A percentile compares a stretch with the other conserved stretches of the same genome.
Conservation (phyloP, 805 yeast species). For the Metschnikowia similis region DNA sequence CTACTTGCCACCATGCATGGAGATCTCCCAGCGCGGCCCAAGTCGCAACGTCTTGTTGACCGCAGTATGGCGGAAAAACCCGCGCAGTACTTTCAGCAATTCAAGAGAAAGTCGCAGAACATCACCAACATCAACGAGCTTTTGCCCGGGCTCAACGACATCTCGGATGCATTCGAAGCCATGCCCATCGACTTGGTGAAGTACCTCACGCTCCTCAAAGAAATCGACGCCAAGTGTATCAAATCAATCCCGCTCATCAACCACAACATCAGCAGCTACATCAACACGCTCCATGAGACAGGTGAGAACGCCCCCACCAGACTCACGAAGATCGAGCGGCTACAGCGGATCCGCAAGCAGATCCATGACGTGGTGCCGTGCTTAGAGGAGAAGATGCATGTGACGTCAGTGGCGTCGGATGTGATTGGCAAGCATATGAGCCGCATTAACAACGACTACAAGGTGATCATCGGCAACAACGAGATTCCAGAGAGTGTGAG, state of each 20-base stretch:
- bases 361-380: constrained; percentile 80
- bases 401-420: constrained; percentile 86
- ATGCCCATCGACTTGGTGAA: constrained; percentile 78
- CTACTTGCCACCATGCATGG: constrained; percentile 11
- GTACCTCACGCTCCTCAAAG: constrained; percentile 83
- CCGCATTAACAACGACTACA: constrained; percentile 77
- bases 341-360: constrained; percentile 40
- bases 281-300: constrained; percentile 20
- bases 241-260: constrained; percentile 66
- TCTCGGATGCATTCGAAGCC: constrained; percentile 87
- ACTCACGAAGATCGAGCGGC: constrained; percentile 25
- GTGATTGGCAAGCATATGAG: constrained; percentile 61
- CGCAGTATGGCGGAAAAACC: constrained; percentile 19
- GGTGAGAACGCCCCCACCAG: constrained; percentile 7
- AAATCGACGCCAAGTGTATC: constrained; percentile 91
- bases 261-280: constrained; percentile 48
- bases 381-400: constrained; percentile 95
- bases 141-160: constrained; percentile 83
- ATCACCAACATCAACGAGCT: constrained; percentile 34
- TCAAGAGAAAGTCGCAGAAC: constrained; percentile 30
- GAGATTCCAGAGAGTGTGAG: constrained; percentile 82
- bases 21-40: constrained; percentile 30
- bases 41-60: constrained; percentile 29
- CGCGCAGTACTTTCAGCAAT: constrained; percentile 30
- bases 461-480: constrained; percentile 59